phyloP scores from a whole-genome alignment of 495 filamentous ascomycete species.

The Penicillium pulvis region DNA sequence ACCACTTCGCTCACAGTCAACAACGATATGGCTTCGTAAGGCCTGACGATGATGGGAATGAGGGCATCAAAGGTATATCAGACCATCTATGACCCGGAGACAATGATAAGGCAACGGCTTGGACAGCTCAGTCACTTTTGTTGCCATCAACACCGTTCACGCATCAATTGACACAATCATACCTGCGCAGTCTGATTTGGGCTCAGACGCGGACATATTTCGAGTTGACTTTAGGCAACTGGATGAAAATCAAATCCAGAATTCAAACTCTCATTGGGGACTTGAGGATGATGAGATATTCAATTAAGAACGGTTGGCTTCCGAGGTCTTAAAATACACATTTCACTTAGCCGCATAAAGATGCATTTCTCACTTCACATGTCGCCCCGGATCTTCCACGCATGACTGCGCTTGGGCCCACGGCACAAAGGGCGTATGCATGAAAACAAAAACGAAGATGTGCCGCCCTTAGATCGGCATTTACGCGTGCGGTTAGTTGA shows the following conservation, averaged over 20 bases:
- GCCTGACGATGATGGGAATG: background rate
- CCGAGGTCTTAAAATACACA: background rate
- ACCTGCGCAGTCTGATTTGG: background rate
- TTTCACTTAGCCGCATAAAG: background rate
- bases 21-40: background rate
- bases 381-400: background rate
- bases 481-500: background rate
- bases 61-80: background rate
- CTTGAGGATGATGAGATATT: background rate
- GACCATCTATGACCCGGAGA: background rate
- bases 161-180: too few species aligned
- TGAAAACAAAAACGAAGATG: background rate
- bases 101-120: too few species aligned
- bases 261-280: too few species aligned
- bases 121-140: too few species aligned
- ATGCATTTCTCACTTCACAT: background rate
- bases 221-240: background rate
- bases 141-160: background rate
- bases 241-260: background rate
- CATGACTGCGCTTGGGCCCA: background rate
- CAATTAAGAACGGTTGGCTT: background rate
- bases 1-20: background rate
- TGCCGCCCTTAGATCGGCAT: background rate
- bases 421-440: background rate
- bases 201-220: background rate